Percentiles rank a stretch among this genome's conserved stretches.
Conservation (phyloP, 331 rosid genomes). For the Stylosanthes scabra region DNA sequence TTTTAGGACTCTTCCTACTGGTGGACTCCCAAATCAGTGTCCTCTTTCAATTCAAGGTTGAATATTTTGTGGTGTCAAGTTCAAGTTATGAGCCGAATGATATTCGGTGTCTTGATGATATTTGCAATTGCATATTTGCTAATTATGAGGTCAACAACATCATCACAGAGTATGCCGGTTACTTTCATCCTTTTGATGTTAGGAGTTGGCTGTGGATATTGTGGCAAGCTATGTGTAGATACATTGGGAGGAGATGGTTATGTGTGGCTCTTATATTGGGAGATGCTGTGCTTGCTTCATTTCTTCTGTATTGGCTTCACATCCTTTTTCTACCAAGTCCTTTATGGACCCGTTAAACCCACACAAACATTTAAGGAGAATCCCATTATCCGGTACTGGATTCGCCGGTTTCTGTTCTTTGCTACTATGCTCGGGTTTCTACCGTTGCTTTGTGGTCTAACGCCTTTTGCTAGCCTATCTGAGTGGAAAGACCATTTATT, state of each 20-base stretch:
- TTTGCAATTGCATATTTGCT: conserved; percentile 58
- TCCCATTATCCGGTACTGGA: conserved; percentile 55
- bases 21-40: conserved; percentile 72
- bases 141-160: conserved; percentile 59
- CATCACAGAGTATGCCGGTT: conserved; percentile 68
- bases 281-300: conserved; percentile 66
- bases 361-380: conserved; percentile 40
- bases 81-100: conserved; percentile 65
- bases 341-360: conserved; percentile 62
- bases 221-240: conserved; percentile 80
- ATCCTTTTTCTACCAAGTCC: conserved; percentile 52
- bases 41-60: conserved; percentile 52
- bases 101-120: conserved; percentile 66
- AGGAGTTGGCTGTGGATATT: conserved; percentile 71
- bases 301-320: conserved; percentile 60
- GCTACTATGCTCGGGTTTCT: conserved; percentile 50
- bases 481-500: conserved; percentile 75
- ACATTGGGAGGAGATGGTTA: conserved; percentile 83
- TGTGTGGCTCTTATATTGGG: conserved; percentile 80
- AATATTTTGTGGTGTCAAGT: conserved; percentile 61
- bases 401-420: conserved; percentile 62
- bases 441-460: conserved; percentile 81
- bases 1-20: conserved; percentile 68
- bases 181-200: conserved; percentile 72
- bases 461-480: conserved; percentile 76